phyloP scores from a whole-genome alignment of 2,329 filamentous ascomycete species.

The Botrytis squamosa region DNA sequence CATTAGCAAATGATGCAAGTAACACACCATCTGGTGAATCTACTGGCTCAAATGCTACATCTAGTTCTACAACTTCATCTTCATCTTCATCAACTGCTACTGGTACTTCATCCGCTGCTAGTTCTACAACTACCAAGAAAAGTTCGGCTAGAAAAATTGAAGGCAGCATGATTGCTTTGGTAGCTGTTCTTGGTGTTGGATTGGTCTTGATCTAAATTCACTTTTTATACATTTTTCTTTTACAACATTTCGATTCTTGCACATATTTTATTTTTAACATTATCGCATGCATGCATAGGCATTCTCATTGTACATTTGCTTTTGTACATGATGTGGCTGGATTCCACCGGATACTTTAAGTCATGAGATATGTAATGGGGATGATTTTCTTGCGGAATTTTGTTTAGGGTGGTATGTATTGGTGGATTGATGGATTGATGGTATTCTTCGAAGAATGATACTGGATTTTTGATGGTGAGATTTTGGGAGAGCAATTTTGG shows the following conservation, averaged over 20 bases:
- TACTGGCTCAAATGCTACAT: slow-evolving; percentile 7
- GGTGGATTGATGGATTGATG: neutral
- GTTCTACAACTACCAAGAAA: slow-evolving; percentile 12
- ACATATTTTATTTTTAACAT: slow-evolving; percentile 12
- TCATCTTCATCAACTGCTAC: slow-evolving; percentile 41
- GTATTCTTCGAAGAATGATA: neutral
- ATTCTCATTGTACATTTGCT: slow-evolving; percentile 1
- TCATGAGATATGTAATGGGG: neutral
- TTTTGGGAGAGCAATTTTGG: neutral
- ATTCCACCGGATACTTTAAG: slow-evolving; percentile 4
- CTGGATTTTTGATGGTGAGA: neutral
- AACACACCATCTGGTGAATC: slow-evolving; percentile 48
- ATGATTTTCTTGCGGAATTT: neutral
- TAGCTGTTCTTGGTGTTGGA: slow-evolving; percentile 12
- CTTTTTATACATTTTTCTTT: neutral
- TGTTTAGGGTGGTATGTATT: neutral
- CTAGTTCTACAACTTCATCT: neutral
- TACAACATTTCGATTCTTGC: slow-evolving; percentile 5
- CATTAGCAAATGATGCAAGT: slow-evolving; percentile 50
- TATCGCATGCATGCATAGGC: neutral
- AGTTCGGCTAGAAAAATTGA: slow-evolving; percentile 15
- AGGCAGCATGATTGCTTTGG: slow-evolving; percentile 18
- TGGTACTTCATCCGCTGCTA: slow-evolving; percentile 10
- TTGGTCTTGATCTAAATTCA: neutral
- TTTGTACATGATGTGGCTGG: slow-evolving; percentile 12